Evolutionary conservation across 257 asterid genomes (phyloP), one percentile per base, ranked within the genome.

Genomic region (Knoxia roxburghii): DNA sequence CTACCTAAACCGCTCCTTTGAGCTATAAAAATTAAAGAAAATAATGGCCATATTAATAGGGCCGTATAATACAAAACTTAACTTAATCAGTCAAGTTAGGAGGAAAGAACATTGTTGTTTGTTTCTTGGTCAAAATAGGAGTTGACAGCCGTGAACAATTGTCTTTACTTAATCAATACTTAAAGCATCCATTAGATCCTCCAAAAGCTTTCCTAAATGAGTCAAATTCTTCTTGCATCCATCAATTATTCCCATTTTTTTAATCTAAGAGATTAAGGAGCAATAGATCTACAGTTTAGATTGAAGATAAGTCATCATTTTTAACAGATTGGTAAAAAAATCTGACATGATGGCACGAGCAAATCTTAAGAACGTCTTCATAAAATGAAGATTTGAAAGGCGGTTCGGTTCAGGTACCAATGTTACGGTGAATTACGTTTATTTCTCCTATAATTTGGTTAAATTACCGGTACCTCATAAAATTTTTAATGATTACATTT

Each of bases 61-160:
- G 71, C 67, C 66, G 43, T 43, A 64, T 72, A 72, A 23, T 32
- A 45, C 71, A 55, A 55, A 64, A 24, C 24, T 45, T 21, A 40
- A 41, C 21, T 55, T 21, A 23, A 64, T 64, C 6, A 56, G 56
- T 21, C 50, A 56, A 64, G 59, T 43, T 40, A 46, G 33, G 55
- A 12, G 9, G 41, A 62, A 50, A 62, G 29, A 53, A 21, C 6
- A 64, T 11, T 54, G 32, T 65, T 65, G 70, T 33, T 32, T 53
- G 35, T 12, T 62, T 71, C 37, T n/a, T 53, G 70, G 75, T 63
- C 75, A 63, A 71, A 65, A 61, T 30, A 21, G 6, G 60, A 57
- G 48, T 27, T 35, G 43, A 63, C 68, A 59, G 24, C 27, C 46
- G 48, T 32, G 61, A 55, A 45, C 12, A 68, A 23, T 62, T 74